Conservation (phyloP, 1,139 yeast genomes). For the Nematodospora anomalae region DNA sequence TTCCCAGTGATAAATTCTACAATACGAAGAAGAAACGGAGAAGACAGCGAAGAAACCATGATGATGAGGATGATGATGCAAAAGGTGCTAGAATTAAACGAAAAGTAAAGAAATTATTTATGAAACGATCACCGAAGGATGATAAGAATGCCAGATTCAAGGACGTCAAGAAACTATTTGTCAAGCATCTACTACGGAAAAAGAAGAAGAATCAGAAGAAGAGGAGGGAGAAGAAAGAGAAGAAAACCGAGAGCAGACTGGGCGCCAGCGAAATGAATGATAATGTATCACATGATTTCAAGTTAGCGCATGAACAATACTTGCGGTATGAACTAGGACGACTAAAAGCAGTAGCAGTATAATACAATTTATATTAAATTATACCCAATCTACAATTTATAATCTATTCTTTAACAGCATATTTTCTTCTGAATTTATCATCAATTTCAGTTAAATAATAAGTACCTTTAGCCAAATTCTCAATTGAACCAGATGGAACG, state of each 20-base stretch:
- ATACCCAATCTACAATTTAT: neutral
- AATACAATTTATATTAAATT: too few species aligned
- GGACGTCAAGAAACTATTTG: neutral
- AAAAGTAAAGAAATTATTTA: too few species aligned
- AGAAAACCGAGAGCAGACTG: neutral
- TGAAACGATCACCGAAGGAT: too few species aligned
- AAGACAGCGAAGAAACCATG: neutral
- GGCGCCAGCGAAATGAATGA: slow-evolving; percentile 5
- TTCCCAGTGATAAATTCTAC: neutral
- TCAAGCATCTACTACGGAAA: neutral
- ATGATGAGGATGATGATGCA: too few species aligned
- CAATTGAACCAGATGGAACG: slow-evolving; percentile 78
- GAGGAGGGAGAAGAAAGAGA: slow-evolving; percentile 1
- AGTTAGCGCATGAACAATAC: neutral
- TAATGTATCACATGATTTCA: slow-evolving; percentile 1
- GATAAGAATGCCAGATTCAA: neutral
- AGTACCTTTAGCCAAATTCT: slow-evolving; percentile 68
- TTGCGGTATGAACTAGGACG: neutral
- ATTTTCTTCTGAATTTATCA: slow-evolving; percentile 84
- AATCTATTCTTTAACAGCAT: slow-evolving; percentile 57
- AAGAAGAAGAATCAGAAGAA: neutral
- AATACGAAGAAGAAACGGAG: neutral
- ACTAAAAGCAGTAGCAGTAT: neutral
- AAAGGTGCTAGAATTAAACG: too few species aligned
- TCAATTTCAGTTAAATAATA: slow-evolving; percentile 84